Conservation (phyloP, 176 grass and related monocot species). For the Oryza punctata region DNA sequence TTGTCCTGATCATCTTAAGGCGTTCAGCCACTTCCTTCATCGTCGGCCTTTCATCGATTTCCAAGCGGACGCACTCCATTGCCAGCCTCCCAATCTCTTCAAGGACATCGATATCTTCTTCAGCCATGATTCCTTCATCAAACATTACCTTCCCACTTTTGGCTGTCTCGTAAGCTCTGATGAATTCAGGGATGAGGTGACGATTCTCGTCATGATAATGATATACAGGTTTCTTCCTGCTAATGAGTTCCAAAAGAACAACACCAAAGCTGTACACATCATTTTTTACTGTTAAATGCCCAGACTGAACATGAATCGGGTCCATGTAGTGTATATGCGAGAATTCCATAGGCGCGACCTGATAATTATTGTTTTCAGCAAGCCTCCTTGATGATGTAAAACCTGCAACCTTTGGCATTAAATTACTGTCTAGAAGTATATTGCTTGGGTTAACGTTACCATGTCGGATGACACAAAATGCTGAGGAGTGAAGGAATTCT, state of each 20-base stretch:
- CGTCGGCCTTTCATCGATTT: no score
- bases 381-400: background rate
- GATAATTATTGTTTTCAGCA: no score
- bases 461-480: constrained; percentile 10
- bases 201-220: background rate
- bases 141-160: constrained; percentile 17
- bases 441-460: background rate
- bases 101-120: background rate
- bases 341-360: no score
- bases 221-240: background rate
- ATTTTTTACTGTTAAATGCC: background rate
- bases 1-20: no score
- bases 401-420: background rate
- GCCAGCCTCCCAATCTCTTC: constrained; percentile 17
- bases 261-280: constrained; percentile 17
- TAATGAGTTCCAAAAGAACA: constrained; percentile 22
- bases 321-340: no score
- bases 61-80: background rate
- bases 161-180: background rate
- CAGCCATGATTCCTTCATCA: background rate
- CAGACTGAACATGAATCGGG: no score
- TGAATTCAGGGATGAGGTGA: background rate
- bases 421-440: background rate
- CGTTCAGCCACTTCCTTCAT: no score
- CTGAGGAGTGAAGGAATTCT: background rate